Evolutionary conservation across 495 filamentous ascomycete species (phyloP), one percentile per base, ranked within the genome.

Genomic region (Penicillium steckii): DNA sequence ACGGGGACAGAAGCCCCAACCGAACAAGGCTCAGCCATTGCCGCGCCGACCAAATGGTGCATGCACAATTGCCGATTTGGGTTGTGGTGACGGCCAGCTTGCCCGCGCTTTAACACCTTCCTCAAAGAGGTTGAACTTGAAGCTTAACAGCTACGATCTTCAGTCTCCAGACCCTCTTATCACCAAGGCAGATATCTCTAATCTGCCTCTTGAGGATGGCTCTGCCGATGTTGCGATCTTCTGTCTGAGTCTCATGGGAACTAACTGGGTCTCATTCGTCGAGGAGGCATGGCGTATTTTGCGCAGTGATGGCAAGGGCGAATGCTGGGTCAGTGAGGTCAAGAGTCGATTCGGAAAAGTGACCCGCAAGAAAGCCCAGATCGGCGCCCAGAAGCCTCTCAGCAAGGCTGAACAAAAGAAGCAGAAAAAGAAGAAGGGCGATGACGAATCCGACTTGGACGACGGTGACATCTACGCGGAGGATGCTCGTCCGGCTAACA

Each of bases 231-330:
- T 98, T 13, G 87, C 88, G 7, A 81, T 97, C 46, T 96, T 97
- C 75, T 98, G 94, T 70, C 77, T 98, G 19, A 93, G 93, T 49
- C 80, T 98, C 33, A 98, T 98, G 94, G 94, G 95, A 57, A 97
- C 94, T 13, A 98, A 98, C 71, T 98, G 94, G 90, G 78, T 95
- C 18, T 85, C 88, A 52, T 97, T 97, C 62, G 80, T 97, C 51
- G 92, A 96, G 61, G 94, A 98, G 71, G 91, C 92, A n/a, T 92
- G 86, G 70, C 81, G 94, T 17, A 75, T 97, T 9, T 75, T 97
- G 55, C 82, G 89, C 48, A 49, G 72, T 17, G 77, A 80, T 37
- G 94, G 92, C 81, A 89, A 88, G 61, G 94, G 94, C 48, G 94
- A 98, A 74, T 80, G 94, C 41, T 98, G 94, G 94, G 81, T 98